Percentiles rank a stretch among this genome's conserved stretches.
These are phyloP conservation scores for Aspergillus bertholletiae DNA, from an alignment of 495 filamentous ascomycete species.

Conservation along the genomic window DNA sequence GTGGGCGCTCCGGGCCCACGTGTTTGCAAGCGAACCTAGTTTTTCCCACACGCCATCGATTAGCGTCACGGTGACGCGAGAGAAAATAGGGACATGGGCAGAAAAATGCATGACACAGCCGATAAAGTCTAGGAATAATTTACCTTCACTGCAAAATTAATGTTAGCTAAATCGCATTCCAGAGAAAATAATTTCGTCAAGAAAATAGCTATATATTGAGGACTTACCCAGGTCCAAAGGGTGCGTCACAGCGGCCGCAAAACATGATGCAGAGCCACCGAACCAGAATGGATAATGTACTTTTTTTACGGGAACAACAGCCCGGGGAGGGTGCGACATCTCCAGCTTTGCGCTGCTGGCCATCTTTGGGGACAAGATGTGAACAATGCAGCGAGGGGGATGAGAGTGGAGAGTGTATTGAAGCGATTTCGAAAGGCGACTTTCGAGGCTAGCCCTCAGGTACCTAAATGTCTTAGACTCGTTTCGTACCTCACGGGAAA, in stretches of 20 bases:
- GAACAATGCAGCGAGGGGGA: constrained; percentile 18
- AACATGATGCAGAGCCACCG: constrained; percentile 84
- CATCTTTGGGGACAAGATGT: constrained; percentile 29
- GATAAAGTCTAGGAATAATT: neutral
- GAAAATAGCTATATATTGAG: neutral
- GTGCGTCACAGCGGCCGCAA: constrained; percentile 87
- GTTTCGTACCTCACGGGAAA: constrained; percentile 22
- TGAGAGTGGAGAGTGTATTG: constrained; percentile 9
- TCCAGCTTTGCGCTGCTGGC: constrained; percentile 37
- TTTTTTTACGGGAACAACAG: constrained; percentile 30
- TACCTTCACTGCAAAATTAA: constrained; percentile 48
- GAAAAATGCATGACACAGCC: neutral
- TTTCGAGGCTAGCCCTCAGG: too few species aligned
- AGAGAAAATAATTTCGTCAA: too few species aligned
- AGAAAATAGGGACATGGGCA: neutral
- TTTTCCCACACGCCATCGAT: constrained; percentile 9
- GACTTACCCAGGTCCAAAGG: constrained; percentile 68
- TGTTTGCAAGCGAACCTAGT: constrained; percentile 84
- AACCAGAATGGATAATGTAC: constrained; percentile 89
- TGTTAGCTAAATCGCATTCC: constrained; percentile 14
- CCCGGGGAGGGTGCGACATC: constrained; percentile 27
- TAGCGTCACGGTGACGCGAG: neutral
- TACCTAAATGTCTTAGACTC: constrained; percentile 3
- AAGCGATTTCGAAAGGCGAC: too few species aligned
- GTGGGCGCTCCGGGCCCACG: constrained; percentile 61